Evolutionary conservation across 75 land plant species (phyloP).

Genomic region (Gnetum montanum): DNA sequence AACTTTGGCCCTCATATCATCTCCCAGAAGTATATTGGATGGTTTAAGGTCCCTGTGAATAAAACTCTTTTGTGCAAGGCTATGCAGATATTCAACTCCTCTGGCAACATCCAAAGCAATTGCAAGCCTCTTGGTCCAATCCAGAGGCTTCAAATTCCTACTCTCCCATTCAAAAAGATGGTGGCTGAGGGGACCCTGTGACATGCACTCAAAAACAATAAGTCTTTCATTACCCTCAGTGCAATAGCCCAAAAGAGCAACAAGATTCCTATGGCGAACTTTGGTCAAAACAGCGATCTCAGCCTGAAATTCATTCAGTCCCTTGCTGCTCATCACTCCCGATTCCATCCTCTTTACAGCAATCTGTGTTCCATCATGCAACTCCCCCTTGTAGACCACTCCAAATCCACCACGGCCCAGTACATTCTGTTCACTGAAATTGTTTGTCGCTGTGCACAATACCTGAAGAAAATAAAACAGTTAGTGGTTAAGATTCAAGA

Average conservation of each 20-base stretch:
- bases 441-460: constrained; percentile 47
- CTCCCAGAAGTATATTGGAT: constrained; percentile 70
- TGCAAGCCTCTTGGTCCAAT: constrained; percentile 47
- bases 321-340: constrained; percentile 37
- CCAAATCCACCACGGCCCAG: constrained; percentile 72
- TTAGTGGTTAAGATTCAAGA: too few relatives aligned
- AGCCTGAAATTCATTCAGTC: constrained; percentile 47
- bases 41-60: constrained; percentile 82
- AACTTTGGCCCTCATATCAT: constrained; percentile 75
- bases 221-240: constrained; percentile 68
- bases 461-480: too few relatives aligned
- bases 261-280: constrained; percentile 60
- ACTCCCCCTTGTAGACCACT: constrained; percentile 61
- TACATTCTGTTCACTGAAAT: constrained; percentile 52
- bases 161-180: constrained; percentile 49
- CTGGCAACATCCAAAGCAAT: constrained; percentile 74
- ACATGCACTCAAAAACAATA: constrained; percentile 73
- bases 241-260: constrained; percentile 65
- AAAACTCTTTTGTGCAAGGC: constrained; percentile 71
- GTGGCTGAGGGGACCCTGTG: constrained; percentile 58
- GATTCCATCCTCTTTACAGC: constrained; percentile 80
- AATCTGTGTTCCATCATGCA: constrained; percentile 66
- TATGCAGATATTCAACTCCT: constrained; percentile 67
- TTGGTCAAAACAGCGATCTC: constrained; percentile 71
- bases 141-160: constrained; percentile 34